Evolutionary conservation across 2,329 filamentous ascomycete genomes (phyloP).

Genomic region (Fusarium aywerte): DNA sequence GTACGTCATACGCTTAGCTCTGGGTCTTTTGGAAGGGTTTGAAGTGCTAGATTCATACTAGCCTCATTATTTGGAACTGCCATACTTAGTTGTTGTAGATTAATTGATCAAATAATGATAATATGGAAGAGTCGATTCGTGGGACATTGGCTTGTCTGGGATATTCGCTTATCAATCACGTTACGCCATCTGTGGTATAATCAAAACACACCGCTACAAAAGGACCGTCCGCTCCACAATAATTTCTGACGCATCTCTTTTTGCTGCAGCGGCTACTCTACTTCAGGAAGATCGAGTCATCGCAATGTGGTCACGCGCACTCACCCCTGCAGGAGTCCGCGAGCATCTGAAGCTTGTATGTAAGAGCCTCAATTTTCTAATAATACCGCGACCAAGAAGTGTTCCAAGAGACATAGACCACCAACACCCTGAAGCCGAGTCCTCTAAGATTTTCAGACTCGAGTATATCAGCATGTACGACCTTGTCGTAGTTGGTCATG

Average conservation of each 20-base stretch:
- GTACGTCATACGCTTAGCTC: conserved; percentile 6
- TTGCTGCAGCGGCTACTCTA: conserved; percentile 14
- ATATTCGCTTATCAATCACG: conserved; percentile 16
- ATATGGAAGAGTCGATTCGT: conserved; percentile 14
- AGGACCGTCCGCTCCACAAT: conserved; percentile 9
- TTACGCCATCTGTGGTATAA: conserved; percentile 15
- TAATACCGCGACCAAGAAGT: conserved; percentile 22
- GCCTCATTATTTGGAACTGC: conserved; percentile 17
- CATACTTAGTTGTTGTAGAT: conserved; percentile 14
- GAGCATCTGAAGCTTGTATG: conserved; percentile 15
- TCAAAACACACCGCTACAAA: conserved; percentile 13
- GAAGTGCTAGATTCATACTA: conserved; percentile 11
- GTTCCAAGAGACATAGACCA: conserved; percentile 20
- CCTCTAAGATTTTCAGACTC: conserved; percentile 25
- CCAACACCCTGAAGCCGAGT: conserved; percentile 17
- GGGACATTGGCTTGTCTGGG: conserved; percentile 10
- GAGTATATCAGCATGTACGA: conserved; percentile 26
- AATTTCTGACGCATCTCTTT: conserved; percentile 16
- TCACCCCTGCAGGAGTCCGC: conserved; percentile 2
- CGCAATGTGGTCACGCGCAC: conserved; percentile 4
- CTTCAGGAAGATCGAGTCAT: conserved; percentile 16
- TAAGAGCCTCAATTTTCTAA: conserved; percentile 21
- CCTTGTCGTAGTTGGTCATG: conserved; percentile 24
- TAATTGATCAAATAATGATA: conserved; percentile 24
- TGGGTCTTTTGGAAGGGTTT: conserved; percentile 2